phyloP scores from a whole-genome alignment of 73 alveolate species.

The Diophrys appendiculata region DNA sequence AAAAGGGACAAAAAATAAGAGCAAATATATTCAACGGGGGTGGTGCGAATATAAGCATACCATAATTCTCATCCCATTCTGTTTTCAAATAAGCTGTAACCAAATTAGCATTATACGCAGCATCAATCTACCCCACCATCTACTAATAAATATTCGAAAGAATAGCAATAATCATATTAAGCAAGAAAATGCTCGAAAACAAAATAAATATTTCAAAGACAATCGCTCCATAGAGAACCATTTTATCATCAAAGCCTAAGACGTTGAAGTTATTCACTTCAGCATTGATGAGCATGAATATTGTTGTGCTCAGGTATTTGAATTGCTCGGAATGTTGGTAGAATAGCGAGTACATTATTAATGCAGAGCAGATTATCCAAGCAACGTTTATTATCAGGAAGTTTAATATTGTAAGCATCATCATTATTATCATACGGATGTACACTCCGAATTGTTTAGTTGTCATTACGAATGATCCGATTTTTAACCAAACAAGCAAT shows the following conservation, averaged over 20 bases:
- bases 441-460: slow-evolving; percentile 32
- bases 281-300: slow-evolving; percentile 7
- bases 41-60: slow-evolving; percentile 45
- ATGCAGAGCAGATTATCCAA: slow-evolving; percentile 23
- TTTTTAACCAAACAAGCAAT: slow-evolving; percentile 24
- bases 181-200: slow-evolving; percentile 16
- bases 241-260: slow-evolving; percentile 7
- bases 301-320: background rate
- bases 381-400: slow-evolving; percentile 24
- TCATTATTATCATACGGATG: slow-evolving; percentile 21
- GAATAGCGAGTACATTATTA: slow-evolving; percentile 11
- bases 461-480: slow-evolving; percentile 11
- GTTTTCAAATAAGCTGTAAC: slow-evolving; percentile 12
- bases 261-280: slow-evolving; percentile 17
- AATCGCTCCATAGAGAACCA: slow-evolving; percentile 19
- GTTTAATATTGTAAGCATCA: slow-evolving; percentile 8
- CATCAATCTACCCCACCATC: slow-evolving; percentile 15
- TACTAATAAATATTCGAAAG: slow-evolving; percentile 9
- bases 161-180: slow-evolving; percentile 52
- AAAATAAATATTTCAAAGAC: slow-evolving; percentile 15
- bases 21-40: slow-evolving; percentile 39
- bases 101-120: slow-evolving; percentile 50
- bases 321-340: slow-evolving; percentile 16
- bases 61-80: slow-evolving; percentile 42
- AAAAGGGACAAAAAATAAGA: slow-evolving; percentile 19